These are phyloP conservation scores for Apiotrichum akiyoshidainum DNA, from an alignment of 1,284 basidiomycete species.

Conservation along the genomic window DNA sequence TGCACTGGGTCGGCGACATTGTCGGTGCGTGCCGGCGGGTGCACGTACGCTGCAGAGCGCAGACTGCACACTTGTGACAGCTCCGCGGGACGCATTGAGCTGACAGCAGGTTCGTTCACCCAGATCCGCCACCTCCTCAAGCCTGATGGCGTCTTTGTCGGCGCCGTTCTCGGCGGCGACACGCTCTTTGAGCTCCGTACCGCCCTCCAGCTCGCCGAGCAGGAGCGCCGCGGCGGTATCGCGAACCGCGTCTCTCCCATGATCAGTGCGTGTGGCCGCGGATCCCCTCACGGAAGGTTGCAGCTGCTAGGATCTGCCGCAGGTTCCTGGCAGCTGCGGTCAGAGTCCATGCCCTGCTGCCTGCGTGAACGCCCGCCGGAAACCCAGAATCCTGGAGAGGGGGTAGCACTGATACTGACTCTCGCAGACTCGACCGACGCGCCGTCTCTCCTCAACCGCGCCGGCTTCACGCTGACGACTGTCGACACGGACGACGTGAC, in stretches of 20 bases:
- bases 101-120: conserved; percentile 67
- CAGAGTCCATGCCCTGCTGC: too few relatives aligned
- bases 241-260: conserved; percentile 94
- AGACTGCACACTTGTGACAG: too few relatives aligned
- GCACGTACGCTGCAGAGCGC: neutral
- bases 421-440: conserved; percentile 81
- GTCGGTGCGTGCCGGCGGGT: conserved; percentile 61
- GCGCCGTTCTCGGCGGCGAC: conserved; percentile 91
- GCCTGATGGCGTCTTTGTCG: conserved; percentile 93
- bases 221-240: conserved; percentile 91
- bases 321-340: too few relatives aligned
- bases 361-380: too few relatives aligned
- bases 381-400: too few relatives aligned
- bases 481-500: conserved; percentile 93
- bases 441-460: conserved; percentile 83
- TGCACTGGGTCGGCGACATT: conserved; percentile 98
- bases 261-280: conserved; percentile 63
- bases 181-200: conserved; percentile 86
- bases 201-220: conserved; percentile 85
- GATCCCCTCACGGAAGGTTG: too few relatives aligned
- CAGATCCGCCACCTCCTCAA: conserved; percentile 82
- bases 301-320: too few relatives aligned
- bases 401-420: neutral
- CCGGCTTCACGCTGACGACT: conserved; percentile 89
- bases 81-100: too few relatives aligned